A percentile compares a stretch with the other conserved stretches of the same genome.
Evolutionary conservation across 768 basidiomycete species (phyloP).

Genomic region (Collybia mongolica): DNA sequence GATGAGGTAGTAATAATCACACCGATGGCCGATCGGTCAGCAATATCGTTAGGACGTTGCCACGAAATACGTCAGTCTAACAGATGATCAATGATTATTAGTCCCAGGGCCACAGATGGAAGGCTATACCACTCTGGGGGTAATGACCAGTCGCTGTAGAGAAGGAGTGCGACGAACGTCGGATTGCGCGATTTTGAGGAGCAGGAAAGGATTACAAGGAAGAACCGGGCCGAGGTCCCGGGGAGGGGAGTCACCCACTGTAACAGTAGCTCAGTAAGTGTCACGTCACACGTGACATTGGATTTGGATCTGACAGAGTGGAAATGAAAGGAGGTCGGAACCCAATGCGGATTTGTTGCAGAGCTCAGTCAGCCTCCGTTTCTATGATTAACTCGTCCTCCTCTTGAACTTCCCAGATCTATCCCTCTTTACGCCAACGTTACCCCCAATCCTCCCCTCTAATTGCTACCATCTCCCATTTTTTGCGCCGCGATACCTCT

Average conservation of each 20-base stretch:
- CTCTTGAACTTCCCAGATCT: conserved; percentile 14
- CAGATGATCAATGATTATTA: not conserved
- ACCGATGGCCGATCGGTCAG: conserved; percentile 11
- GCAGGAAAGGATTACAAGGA: too few relatives aligned
- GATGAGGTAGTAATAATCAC: conserved; percentile 2
- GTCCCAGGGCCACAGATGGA: too few relatives aligned
- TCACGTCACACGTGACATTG: not conserved
- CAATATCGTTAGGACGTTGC: too few relatives aligned
- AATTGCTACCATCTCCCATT: not conserved
- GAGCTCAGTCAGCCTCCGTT: conserved; percentile 25
- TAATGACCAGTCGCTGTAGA: too few relatives aligned
- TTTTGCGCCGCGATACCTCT: conserved; percentile 3
- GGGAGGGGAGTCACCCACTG: too few relatives aligned
- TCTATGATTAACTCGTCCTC: conserved; percentile 25
- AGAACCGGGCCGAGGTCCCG: too few relatives aligned
- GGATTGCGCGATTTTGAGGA: not conserved
- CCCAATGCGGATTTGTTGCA: conserved; percentile 8
- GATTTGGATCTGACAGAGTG: conserved; percentile 7
- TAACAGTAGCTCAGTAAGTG: too few relatives aligned
- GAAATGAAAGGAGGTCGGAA: conserved; percentile 11
- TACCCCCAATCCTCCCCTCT: conserved; percentile 5
- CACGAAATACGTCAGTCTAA: not conserved
- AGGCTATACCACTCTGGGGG: too few relatives aligned
- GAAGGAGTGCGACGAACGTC: not conserved
- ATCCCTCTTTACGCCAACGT: conserved; percentile 9